Percentiles rank a stretch among this genome's conserved stretches.
Evolutionary conservation across 768 basidiomycete genomes (phyloP).

Genomic region (Botryobasidium botryosum): DNA sequence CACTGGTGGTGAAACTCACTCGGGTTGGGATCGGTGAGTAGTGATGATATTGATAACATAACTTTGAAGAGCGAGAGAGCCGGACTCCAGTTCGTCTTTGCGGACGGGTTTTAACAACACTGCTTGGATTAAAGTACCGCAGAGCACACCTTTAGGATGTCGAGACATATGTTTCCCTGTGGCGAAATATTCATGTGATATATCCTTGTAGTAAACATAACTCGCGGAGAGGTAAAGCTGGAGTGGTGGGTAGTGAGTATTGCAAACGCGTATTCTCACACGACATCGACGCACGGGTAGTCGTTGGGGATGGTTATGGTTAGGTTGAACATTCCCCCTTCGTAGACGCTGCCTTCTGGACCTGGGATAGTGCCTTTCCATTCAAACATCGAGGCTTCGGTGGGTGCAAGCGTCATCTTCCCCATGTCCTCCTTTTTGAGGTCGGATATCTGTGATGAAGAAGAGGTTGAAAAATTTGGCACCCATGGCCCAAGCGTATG

Average conservation of each 20-base stretch:
- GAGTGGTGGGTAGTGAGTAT: not conserved
- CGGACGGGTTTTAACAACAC: too few species aligned
- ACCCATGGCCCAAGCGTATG: not conserved
- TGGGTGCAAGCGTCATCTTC: constrained; percentile 45
- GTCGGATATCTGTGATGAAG: constrained; percentile 34
- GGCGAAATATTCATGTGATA: constrained; percentile 61
- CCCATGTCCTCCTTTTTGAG: constrained; percentile 72
- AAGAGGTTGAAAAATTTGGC: not conserved
- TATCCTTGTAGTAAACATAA: constrained; percentile 31
- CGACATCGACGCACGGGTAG: constrained; percentile 49
- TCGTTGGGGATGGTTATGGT: constrained; percentile 49
- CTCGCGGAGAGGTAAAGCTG: constrained; percentile 11
- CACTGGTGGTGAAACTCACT: constrained; percentile 30
- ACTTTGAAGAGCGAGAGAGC: constrained; percentile 89
- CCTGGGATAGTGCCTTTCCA: constrained; percentile 73
- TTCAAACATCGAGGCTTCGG: constrained; percentile 40
- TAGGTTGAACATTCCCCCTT: constrained; percentile 52
- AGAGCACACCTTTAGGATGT: too few species aligned
- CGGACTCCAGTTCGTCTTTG: constrained; percentile 88
- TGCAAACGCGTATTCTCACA: not conserved
- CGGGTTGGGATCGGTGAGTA: constrained; percentile 89
- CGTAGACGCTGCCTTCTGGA: constrained; percentile 67
- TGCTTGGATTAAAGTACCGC: too few species aligned
- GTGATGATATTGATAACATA: constrained; percentile 79
- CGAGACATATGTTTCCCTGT: constrained; percentile 48